Evolutionary conservation across 805 yeast genomes (phyloP).

Genomic region (Candida stauntonica): DNA sequence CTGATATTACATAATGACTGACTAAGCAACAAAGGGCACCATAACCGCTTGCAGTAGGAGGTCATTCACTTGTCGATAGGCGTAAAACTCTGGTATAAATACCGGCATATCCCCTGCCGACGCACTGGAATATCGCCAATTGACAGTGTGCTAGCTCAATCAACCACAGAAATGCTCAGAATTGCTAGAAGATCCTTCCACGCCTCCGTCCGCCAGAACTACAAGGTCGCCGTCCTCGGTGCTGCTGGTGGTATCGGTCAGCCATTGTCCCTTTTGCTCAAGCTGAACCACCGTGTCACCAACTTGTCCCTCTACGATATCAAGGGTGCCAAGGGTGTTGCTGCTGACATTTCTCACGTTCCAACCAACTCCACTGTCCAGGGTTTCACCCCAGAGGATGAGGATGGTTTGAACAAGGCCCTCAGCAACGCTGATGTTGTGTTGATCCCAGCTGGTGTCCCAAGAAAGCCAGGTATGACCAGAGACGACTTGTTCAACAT

Average conservation of each 20-base stretch:
- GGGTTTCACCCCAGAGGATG: conserved; percentile 82
- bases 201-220: conserved; percentile 58
- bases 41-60: conserved; percentile 6
- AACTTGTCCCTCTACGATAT: conserved; percentile 84
- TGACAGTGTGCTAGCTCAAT: too few relatives aligned
- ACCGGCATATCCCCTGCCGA: too few relatives aligned
- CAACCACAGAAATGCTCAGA: too few relatives aligned
- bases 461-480: conserved; percentile 99
- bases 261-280: conserved; percentile 77
- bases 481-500: conserved; percentile 96
- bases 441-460: conserved; percentile 96
- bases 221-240: conserved; percentile 78
- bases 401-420: conserved; percentile 68
- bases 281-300: conserved; percentile 84
- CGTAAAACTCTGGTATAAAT: too few relatives aligned
- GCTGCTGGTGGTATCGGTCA: conserved; percentile 96
- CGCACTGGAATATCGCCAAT: too few relatives aligned
- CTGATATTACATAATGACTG: background rate
- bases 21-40: conserved; percentile 5
- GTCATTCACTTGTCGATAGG: conserved; percentile 14
- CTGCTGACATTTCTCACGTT: conserved; percentile 91
- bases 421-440: conserved; percentile 71
- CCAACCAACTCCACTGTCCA: conserved; percentile 87
- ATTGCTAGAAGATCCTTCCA: conserved; percentile 62
- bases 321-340: conserved; percentile 93